Base-by-base conservation (phyloP, 352 stramenopile genomes). In the Globisporangium abappressorium region DNA sequence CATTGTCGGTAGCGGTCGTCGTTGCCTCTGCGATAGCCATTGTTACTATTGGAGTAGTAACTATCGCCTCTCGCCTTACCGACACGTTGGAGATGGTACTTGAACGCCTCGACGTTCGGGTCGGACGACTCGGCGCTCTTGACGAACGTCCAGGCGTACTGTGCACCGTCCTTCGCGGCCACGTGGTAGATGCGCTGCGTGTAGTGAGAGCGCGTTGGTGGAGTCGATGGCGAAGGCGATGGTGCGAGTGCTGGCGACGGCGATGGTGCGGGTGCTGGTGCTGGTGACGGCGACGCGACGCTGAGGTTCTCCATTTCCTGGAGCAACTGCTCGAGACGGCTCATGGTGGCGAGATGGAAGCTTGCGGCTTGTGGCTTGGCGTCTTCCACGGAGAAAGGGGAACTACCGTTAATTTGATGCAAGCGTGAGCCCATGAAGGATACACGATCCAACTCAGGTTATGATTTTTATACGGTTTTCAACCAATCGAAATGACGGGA, bases 181-280 rank as follows among this genome's bases (percentile, higher is more conserved):
- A 61, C 38, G 33, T 36, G 56, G 56, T 61, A 61, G 20, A 61
- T 61, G 33, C 56, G 56, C 54, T 43, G 54, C 14, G 24, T 58
- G 53, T 58, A 33, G 24, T 38, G 24, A 6, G 28, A 20, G 8
- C 28, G 54, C 5, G 26, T 18, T 43, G 7, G 15, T 28, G 54
- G 12, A 14, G 53, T 0, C 4, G 24, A 14, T 30, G 54, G 5
- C 53, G 12, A 18, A 22, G 2, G 49, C 53, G 12, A 46, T 46
- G 36, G 15, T 43, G 5, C 36, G 36, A 15, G 24, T 26, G 24
- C 24, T 15, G 54, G 38, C 14, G 54, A 24, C 1, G 26, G 7
- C 7, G 55, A 18, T 20, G 53, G 3, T 28, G 30, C 7, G n/a
- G n/a, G n/a, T n/a, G n/a, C n/a, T n/a, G 28, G 28, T 30, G 28